phyloP scores from a whole-genome alignment of 192 early-diverging fungal species.

The Linnemannia zychae region DNA sequence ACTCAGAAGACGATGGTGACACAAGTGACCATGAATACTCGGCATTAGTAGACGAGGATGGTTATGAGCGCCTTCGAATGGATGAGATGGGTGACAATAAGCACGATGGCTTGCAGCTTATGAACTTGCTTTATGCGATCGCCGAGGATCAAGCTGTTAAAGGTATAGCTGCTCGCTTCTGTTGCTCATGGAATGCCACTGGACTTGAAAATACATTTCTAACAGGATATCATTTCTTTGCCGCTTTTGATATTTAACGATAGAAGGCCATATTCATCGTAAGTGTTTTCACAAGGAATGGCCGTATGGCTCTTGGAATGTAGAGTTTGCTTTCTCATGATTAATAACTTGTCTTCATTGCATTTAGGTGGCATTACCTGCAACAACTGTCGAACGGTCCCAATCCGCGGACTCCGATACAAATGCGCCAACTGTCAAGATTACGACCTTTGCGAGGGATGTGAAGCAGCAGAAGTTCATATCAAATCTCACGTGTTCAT shows the following conservation, averaged over 20 bases:
- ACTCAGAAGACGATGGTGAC: constrained; percentile 39
- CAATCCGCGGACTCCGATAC: constrained; percentile 92
- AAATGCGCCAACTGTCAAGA: constrained; percentile 96
- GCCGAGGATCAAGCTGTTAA: constrained; percentile 89
- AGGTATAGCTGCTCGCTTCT: constrained; percentile 64
- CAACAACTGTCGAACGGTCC: constrained; percentile 88
- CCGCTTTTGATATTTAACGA: neutral
- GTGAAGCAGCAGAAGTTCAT: constrained; percentile 89
- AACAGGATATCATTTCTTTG: neutral
- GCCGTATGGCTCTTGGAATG: too few relatives aligned
- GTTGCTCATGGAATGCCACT: neutral
- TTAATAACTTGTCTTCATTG: neutral
- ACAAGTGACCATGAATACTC: constrained; percentile 25
- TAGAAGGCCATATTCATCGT: constrained; percentile 71
- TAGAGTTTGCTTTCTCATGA: constrained; percentile 27
- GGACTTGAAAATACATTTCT: neutral
- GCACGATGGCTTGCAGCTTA: constrained; percentile 75
- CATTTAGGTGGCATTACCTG: constrained; percentile 90
- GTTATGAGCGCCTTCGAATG: constrained; percentile 61
- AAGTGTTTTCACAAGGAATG: constrained; percentile 18
- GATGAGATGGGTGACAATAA: constrained; percentile 59
- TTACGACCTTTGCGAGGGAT: constrained; percentile 92
- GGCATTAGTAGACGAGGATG: constrained; percentile 53
- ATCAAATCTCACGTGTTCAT: constrained; percentile 86
- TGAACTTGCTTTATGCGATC: constrained; percentile 86